Base-by-base conservation (phyloP, 176 grass and related monocot species). In the Oryza coarctata region DNA sequence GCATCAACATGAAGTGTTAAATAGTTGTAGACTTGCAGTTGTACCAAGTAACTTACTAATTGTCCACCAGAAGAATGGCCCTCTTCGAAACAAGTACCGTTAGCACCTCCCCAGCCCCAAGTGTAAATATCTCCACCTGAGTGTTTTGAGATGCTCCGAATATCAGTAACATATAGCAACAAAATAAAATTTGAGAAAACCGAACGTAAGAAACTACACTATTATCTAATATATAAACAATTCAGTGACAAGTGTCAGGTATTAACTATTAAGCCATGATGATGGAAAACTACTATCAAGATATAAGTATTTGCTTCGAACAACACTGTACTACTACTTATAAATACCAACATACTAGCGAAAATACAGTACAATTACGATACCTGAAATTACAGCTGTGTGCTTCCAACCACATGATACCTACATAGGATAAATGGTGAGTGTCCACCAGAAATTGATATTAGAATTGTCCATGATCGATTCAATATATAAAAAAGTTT, bases 381-480 rank as follows among this genome's bases (percentile, higher is more conserved):
- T 91, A 98, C 95, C 95, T 91, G 92, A 94, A 62, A 98, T 89
- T 67, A 88, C 86, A 86, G 92, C 95, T 50, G 95, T 98, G 87
- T 98, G 95, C 68, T 98, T 98, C 95, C 95, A 98, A 71, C 95
- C 95, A 86, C 95, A 94, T 25, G 95, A 92, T 80, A 98, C 88
- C 95, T 98, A 87, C 65, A 86, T 35, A 61, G 25, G 57, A 36
- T 2, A 90, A 34, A 84, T 77, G 18, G 25, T 63, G 30, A 84
- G 74, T 52, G 38, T 81, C n/a, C 40, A 78, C 10, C 44, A 73
- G 76, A 78, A 77, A 84, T 74, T 61, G 64, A 73, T 36, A 77
- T 70, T 87, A 34, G n/a, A 86, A 88, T 25, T 50, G 71, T 82
- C 31, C 80, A 52, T 78, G 61, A 90, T 44, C 40, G 39, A 64